Base-by-base conservation (phyloP, 169 alveolate genomes). In the Miamiensis avidus region DNA sequence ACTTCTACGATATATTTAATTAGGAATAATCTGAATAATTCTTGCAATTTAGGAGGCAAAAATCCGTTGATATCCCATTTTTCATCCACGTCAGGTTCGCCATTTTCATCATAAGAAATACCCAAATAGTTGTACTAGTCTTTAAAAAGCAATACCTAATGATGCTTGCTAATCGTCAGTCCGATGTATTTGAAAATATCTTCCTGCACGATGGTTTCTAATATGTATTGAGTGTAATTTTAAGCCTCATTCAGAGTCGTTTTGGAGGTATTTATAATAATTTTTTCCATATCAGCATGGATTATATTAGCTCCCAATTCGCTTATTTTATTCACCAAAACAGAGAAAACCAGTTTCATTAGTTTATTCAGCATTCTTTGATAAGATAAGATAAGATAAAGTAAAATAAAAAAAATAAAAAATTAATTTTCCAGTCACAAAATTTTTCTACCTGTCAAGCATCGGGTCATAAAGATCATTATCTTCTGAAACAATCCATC, bases 401-500 rank as follows among this genome's bases (percentile, higher is more conserved):
- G n/a, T n/a, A n/a, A n/a, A n/a, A n/a, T n/a, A n/a, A n/a, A n/a
- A n/a, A n/a, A n/a, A n/a, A n/a, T n/a, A n/a, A n/a, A n/a, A n/a
- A n/a, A n/a, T n/a, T n/a, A n/a, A n/a, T n/a, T n/a, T n/a, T n/a
- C n/a, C n/a, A n/a, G n/a, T n/a, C n/a, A n/a, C n/a, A n/a, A n/a
- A n/a, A n/a, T n/a, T n/a, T n/a, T n/a, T n/a, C n/a, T n/a, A n/a
- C n/a, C n/a, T 93, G 74, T 91, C 92, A 26, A 96, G 89, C 31
- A 92, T 91, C 16, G 98, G 98, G 77, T 96, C 98, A 89, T 89
- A 96, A 76, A 96, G 83, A 73, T 91, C 91, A 1, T 97, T 83
- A 29, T 90, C 81, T 32, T 91, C 81, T 25, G 96, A 87, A 29
- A 96, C 82, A n/a, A 96, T 82, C 97, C 98, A 96, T 78, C 97